A percentile compares a stretch with the other conserved stretches of the same genome.
phyloP scores from a whole-genome alignment of 495 filamentous ascomycete species.

The Thermothielavioides terrestris region DNA sequence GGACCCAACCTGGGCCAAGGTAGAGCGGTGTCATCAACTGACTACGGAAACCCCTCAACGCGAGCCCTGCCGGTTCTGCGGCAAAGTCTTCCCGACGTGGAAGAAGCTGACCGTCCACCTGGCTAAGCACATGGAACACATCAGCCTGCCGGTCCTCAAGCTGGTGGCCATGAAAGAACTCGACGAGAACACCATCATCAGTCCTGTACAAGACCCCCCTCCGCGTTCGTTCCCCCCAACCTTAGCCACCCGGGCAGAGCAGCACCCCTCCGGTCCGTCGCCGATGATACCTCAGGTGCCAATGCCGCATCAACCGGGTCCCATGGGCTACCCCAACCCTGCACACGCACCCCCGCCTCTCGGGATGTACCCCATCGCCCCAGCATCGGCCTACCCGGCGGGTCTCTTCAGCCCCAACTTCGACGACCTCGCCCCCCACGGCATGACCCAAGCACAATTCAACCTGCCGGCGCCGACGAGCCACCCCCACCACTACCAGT shows the following conservation, averaged over 20 bases:
- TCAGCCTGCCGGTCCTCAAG: constrained; percentile 75
- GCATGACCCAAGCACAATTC: constrained; percentile 9
- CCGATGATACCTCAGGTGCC: constrained; percentile 1
- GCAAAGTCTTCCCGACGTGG: constrained; percentile 73
- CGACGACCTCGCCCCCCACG: constrained; percentile 12
- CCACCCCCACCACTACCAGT: constrained; percentile 1
- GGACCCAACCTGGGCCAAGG: constrained; percentile 63
- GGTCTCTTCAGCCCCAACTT: not conserved
- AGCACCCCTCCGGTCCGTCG: constrained; percentile 17
- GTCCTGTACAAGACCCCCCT: constrained; percentile 49
- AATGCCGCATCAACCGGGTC: constrained; percentile 6
- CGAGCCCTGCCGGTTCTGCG: constrained; percentile 91
- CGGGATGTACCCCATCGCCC: constrained; percentile 1
- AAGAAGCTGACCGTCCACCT: constrained; percentile 92
- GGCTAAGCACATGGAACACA: constrained; percentile 94
- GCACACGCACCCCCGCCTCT: not conserved
- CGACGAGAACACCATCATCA: constrained; percentile 53
- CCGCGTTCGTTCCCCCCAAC: constrained; percentile 30
- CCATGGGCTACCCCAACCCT: constrained; percentile 13
- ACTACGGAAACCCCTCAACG: constrained; percentile 55
- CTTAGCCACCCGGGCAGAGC: constrained; percentile 31
- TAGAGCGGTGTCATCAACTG: constrained; percentile 71
- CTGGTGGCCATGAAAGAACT: constrained; percentile 56
- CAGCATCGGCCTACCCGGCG: not conserved
- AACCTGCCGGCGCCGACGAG: constrained; percentile 7